Percentiles rank a stretch among this genome's conserved stretches.
phyloP scores from a whole-genome alignment of 257 asterid genomes.

The Solanum bukasovii region DNA sequence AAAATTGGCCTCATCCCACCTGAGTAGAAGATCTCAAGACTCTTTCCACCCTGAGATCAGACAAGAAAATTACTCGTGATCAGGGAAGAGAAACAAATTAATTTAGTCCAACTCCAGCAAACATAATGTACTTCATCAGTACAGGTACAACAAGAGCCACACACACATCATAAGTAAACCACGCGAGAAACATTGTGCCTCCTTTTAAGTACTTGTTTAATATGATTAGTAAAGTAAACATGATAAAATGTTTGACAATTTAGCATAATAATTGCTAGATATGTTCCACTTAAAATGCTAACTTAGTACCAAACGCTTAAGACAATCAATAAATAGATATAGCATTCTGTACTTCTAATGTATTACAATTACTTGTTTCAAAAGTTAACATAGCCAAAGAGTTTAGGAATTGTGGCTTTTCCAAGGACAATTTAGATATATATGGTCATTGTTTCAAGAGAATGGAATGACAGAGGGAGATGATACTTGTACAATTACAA shows the following conservation, averaged over 20 bases:
- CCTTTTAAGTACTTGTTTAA: neutral
- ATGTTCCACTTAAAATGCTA: neutral
- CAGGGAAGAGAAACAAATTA: neutral
- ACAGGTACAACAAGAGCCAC: neutral
- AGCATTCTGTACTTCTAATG: neutral
- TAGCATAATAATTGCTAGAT: neutral
- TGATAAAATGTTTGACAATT: neutral
- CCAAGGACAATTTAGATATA: neutral
- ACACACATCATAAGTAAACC: neutral
- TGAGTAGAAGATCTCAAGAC: constrained; percentile 3
- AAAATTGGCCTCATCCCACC: constrained; percentile 62
- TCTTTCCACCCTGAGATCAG: neutral
- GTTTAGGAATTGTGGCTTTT: neutral
- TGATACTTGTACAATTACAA: neutral
- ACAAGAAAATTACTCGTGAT: neutral
- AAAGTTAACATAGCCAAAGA: neutral
- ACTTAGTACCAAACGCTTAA: neutral
- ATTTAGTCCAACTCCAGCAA: neutral
- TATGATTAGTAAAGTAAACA: neutral
- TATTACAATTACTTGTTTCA: neutral
- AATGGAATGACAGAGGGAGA: neutral
- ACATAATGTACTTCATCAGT: neutral
- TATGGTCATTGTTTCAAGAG: neutral
- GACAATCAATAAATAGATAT: neutral
- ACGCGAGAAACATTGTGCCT: neutral